These are phyloP conservation scores for Quillaja saponaria DNA, from an alignment of 306 rosid genomes.

Conservation along the genomic window DNA sequence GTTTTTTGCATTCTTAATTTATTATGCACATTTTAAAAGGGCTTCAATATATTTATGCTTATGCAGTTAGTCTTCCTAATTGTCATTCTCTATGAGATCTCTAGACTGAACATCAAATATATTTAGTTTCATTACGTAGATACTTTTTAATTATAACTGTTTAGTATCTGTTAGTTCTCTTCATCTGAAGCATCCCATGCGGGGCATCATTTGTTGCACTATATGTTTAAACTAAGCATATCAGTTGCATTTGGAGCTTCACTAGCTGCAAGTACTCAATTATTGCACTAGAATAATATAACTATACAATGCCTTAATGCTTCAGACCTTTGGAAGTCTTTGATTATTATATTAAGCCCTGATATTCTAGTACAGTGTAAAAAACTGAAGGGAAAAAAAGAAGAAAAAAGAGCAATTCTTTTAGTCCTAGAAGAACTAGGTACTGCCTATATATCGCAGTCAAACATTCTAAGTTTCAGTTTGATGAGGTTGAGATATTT, in stretches of 20 bases:
- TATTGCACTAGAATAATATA: not conserved
- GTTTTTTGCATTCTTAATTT: not conserved
- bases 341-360: too few species aligned
- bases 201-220: not conserved
- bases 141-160: not conserved
- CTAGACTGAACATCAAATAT: constrained; percentile 2
- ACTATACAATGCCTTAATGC: constrained; percentile 1
- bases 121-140: constrained; percentile 5
- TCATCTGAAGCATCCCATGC: not conserved
- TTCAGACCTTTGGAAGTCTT: not conserved
- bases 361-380: too few species aligned
- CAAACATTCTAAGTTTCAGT: not conserved
- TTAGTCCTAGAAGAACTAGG: not conserved
- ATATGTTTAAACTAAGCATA: not conserved
- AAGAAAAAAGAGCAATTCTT: not conserved
- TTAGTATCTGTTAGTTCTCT: not conserved
- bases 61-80: not conserved
- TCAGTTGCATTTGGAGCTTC: constrained; percentile 11
- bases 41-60: not conserved
- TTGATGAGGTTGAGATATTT: constrained; percentile 12
- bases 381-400: too few species aligned
- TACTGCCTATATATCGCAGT: not conserved
- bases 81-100: constrained; percentile 5
- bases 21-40: not conserved
- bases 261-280: constrained; percentile 14